Conservation (phyloP, 2,329 filamentous ascomycete genomes). For the Alternaria sp. region DNA sequence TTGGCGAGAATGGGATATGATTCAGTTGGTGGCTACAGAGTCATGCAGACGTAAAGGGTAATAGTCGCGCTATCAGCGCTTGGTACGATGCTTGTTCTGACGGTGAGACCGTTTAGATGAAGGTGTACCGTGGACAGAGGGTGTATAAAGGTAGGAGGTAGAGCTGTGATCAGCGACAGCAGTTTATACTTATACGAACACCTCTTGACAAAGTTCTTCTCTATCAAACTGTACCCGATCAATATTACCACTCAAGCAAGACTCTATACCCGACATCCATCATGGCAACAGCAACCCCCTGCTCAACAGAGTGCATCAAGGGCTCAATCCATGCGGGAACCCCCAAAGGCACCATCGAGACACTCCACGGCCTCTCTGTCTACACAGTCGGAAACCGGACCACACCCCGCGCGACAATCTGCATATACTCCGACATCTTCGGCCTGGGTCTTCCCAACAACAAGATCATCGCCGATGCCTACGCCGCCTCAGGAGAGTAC, state of each 20-base stretch:
- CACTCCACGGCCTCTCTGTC: constrained; percentile 28
- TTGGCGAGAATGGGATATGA: neutral
- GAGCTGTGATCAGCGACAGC: neutral
- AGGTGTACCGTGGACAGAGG: neutral
- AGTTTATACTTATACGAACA: too few relatives aligned
- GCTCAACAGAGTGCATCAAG: constrained; percentile 32
- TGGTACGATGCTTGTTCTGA: neutral
- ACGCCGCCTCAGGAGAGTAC: constrained; percentile 26
- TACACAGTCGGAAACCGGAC: constrained; percentile 28
- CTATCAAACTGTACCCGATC: neutral
- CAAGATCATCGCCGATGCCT: constrained; percentile 34
- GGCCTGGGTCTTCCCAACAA: constrained; percentile 33
- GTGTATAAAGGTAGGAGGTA: neutral
- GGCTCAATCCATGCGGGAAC: constrained; percentile 47
- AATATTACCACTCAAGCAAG: too few relatives aligned
- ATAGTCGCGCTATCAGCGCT: neutral
- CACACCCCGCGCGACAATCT: constrained; percentile 25
- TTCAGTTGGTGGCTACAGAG: neutral
- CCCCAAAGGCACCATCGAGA: constrained; percentile 26
- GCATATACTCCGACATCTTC: constrained; percentile 35
- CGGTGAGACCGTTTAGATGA: neutral
- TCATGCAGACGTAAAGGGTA: neutral
- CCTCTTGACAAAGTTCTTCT: neutral
- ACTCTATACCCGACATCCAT: neutral
- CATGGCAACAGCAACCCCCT: constrained; percentile 9